Evolutionary conservation across 805 yeast species (phyloP).

Genomic region (Candida ortonii): DNA sequence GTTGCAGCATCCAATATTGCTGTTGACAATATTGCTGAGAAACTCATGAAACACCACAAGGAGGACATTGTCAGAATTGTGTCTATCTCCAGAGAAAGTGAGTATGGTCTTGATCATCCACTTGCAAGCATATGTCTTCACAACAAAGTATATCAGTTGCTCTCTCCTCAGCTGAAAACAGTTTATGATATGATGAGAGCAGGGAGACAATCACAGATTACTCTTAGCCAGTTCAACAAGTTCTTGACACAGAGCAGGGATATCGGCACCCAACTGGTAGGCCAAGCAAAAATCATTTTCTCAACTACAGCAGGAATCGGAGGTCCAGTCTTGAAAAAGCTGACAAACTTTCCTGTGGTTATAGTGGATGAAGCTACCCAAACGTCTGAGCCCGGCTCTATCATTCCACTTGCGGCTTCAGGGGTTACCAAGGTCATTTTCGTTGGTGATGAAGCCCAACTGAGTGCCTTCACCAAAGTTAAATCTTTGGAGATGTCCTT

Average conservation of each 20-base stretch:
- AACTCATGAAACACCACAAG: slow-evolving; percentile 49
- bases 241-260: slow-evolving; percentile 42
- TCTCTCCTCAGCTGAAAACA: slow-evolving; percentile 45
- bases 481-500: slow-evolving; percentile 64
- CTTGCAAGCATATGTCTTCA: slow-evolving; percentile 61
- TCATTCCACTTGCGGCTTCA: slow-evolving; percentile 67
- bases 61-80: slow-evolving; percentile 56
- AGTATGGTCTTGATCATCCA: slow-evolving; percentile 54
- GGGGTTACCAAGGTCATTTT: slow-evolving; percentile 66
- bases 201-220: slow-evolving; percentile 40
- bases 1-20: slow-evolving; percentile 78
- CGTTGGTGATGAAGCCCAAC: slow-evolving; percentile 77
- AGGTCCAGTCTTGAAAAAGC: slow-evolving; percentile 56
- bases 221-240: slow-evolving; percentile 48
- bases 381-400: slow-evolving; percentile 67
- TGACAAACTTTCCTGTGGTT: slow-evolving; percentile 53
- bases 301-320: slow-evolving; percentile 75
- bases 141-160: slow-evolving; percentile 49
- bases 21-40: slow-evolving; percentile 73
- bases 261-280: slow-evolving; percentile 48
- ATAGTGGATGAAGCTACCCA: slow-evolving; percentile 81
- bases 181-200: slow-evolving; percentile 42
- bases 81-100: slow-evolving; percentile 58
- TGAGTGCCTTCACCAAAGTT: slow-evolving; percentile 67
- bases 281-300: slow-evolving; percentile 67